A percentile compares a stretch with the other conserved stretches of the same genome.
phyloP scores from a whole-genome alignment of 2,329 filamentous ascomycete genomes.

The Xylaria sp. region DNA sequence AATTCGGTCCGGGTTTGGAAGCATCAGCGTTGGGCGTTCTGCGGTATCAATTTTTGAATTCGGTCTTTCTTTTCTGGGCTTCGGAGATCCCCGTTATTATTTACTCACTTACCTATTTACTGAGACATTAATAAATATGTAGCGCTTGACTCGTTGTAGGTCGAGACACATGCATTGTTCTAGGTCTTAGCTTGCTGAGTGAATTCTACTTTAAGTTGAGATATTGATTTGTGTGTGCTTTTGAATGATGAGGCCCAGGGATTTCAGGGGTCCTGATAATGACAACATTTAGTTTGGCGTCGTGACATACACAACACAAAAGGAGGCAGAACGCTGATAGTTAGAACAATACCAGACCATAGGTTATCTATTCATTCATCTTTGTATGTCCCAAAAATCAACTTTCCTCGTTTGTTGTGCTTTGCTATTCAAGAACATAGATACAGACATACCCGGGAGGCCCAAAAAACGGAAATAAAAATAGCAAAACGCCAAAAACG shows the following conservation, averaged over 20 bases:
- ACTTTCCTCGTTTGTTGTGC: background rate
- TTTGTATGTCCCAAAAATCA: background rate
- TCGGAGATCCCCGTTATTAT: background rate
- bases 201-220: background rate
- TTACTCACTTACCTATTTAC: background rate
- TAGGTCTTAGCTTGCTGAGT: background rate
- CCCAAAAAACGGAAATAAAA: constrained; percentile 3
- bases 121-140: constrained; percentile 8
- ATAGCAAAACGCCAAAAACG: constrained; percentile 5
- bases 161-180: background rate
- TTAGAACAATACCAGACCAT: background rate
- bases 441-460: background rate
- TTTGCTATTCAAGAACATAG: background rate
- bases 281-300: background rate
- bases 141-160: background rate
- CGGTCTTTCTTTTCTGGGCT: background rate
- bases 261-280: background rate
- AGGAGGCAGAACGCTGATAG: background rate
- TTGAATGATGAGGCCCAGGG: background rate
- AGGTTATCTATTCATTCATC: constrained; percentile 3
- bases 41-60: constrained; percentile 12
- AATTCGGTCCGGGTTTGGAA: constrained; percentile 18
- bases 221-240: background rate
- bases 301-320: background rate
- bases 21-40: constrained; percentile 36